Evolutionary conservation across 2,329 filamentous ascomycete species (phyloP), one percentile per base, ranked within the genome.

Genomic region (Helminthosporium solani): DNA sequence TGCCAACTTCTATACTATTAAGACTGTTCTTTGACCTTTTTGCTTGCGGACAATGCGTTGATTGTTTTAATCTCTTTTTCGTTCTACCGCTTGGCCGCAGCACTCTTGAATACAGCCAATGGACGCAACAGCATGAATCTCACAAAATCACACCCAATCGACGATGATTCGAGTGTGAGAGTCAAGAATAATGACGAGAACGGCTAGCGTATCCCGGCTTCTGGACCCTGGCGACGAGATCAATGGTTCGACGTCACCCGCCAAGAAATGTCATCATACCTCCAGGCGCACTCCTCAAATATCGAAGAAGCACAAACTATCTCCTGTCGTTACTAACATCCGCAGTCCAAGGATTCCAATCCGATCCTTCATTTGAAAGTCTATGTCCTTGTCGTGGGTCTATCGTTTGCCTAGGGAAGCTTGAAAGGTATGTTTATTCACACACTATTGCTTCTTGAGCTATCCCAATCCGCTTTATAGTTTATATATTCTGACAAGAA

Each of bases 211-310:
- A 21, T 45, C 42, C 45, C 48, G 40, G 31, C 42, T 8, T 14
- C 34, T 54, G 49, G 58, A 57, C 53, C 57, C 57, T 54, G 49
- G 12, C 28, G 7, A 6, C 6, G 3, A 14, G 12, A 7, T 14
- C 28, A 16, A 50, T 50, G 52, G 44, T 47, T 38, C 42, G 46
- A 63, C 60, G 60, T 63, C 60, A 63, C 54, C 23, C 40, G 56
- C 59, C 56, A 60, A 60, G 56, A 42, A 23, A 61, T 57, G 51
- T 46, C 56, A 56, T 60, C 57, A 57, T 56, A 55, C 39, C 23
- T 47, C 33, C 33, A 41, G 27, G 16, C 3, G 2, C 12, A 27
- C 14, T 21, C 35, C 35, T 38, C 35, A 38, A 38, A 38, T 38
- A 38, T 20, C 35, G 20, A 18, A 38, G 20, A 38, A 8, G 18